phyloP scores from a whole-genome alignment of 2,329 filamentous ascomycete genomes.

The Fonsecaea nubica region DNA sequence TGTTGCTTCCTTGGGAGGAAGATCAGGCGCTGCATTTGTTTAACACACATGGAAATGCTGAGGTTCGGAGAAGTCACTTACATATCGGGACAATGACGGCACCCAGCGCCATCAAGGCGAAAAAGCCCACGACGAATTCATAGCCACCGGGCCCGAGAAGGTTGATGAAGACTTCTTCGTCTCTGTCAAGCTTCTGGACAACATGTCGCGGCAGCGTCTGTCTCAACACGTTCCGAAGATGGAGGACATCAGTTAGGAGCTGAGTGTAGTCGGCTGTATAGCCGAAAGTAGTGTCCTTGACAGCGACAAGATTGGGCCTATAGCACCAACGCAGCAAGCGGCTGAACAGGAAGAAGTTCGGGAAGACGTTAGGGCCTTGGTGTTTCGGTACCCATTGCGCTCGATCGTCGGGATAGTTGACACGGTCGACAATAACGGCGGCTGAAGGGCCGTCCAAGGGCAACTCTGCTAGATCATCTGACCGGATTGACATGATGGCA shows the following conservation, averaged over 20 bases:
- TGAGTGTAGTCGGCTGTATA: slow-evolving; percentile 49
- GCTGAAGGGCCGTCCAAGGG: not conserved
- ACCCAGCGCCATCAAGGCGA: slow-evolving; percentile 56
- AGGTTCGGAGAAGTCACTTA: slow-evolving; percentile 11
- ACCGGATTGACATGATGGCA: not conserved
- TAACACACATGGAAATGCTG: not conserved
- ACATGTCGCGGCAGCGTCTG: slow-evolving; percentile 40
- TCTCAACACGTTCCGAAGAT: slow-evolving; percentile 49
- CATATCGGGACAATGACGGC: slow-evolving; percentile 56
- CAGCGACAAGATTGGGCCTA: slow-evolving; percentile 36
- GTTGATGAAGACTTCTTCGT: slow-evolving; percentile 45
- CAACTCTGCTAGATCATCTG: not conserved
- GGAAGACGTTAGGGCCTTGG: slow-evolving; percentile 42
- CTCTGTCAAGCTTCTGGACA: slow-evolving; percentile 48
- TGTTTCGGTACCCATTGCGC: slow-evolving; percentile 40
- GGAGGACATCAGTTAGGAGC: slow-evolving; percentile 54
- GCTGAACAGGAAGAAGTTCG: slow-evolving; percentile 43
- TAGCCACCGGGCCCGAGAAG: slow-evolving; percentile 56
- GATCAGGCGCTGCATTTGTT: slow-evolving; percentile 20
- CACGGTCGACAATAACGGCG: not conserved
- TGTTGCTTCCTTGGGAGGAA: slow-evolving; percentile 43
- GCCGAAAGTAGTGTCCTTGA: slow-evolving; percentile 42
- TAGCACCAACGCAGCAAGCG: slow-evolving; percentile 43
- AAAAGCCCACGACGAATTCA: slow-evolving; percentile 57
- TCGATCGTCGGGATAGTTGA: slow-evolving; percentile 20